These are phyloP conservation scores for Penicillium sp. DNA, from an alignment of 2,329 filamentous ascomycete genomes.

Conservation along the genomic window DNA sequence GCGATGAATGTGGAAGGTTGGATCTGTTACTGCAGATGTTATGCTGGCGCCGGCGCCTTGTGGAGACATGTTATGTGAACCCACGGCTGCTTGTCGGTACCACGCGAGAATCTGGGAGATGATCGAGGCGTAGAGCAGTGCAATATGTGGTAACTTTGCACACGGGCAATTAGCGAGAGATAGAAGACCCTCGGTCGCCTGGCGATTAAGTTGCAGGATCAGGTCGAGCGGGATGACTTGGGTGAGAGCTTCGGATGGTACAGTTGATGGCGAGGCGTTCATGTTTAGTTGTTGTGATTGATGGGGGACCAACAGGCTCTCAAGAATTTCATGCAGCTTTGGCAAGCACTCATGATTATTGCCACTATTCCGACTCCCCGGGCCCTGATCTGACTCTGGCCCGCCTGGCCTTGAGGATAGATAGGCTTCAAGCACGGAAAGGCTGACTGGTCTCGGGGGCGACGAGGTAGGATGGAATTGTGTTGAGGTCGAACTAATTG, in stretches of 20 bases:
- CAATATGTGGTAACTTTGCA: not conserved
- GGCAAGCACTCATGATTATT: not conserved
- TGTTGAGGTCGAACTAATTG: no score
- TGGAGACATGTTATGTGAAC: not conserved
- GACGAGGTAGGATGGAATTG: no score
- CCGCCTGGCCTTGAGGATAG: no score
- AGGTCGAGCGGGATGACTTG: not conserved
- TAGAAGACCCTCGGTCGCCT: not conserved
- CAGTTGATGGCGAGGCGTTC: no score
- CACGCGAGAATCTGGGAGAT: not conserved
- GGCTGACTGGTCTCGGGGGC: no score
- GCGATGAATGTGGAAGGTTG: no score
- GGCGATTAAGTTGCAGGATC: not conserved
- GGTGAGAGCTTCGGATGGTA: not conserved
- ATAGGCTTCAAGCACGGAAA: no score
- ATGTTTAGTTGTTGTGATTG: no score
- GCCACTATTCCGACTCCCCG: no score
- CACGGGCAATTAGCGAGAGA: not conserved
- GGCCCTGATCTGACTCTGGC: no score
- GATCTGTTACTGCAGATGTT: no score
- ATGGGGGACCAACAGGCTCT: not conserved
- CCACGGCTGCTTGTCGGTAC: not conserved
- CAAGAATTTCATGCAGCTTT: not conserved
- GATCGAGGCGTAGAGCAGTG: not conserved
- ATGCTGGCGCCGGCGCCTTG: no score